Evolutionary conservation across 1,139 yeast genomes (phyloP).

Genomic region (Keqinozyma sinolaborantium): DNA sequence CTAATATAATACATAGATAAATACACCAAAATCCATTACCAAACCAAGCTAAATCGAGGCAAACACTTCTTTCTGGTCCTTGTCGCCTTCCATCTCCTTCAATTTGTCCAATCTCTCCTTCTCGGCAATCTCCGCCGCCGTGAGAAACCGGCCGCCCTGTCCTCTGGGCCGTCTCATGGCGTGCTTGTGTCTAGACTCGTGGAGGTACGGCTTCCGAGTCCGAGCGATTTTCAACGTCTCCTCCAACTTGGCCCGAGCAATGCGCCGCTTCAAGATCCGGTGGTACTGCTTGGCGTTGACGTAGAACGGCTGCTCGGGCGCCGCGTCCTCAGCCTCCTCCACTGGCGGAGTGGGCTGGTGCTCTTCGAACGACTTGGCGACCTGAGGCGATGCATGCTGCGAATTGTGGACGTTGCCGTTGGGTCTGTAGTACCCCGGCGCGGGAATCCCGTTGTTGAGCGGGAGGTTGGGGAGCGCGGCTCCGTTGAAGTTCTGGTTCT

Average conservation of each 20-base stretch:
- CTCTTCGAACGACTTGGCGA: conserved; percentile 6
- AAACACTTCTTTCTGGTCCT: conserved; percentile 3
- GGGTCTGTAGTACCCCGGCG: not conserved
- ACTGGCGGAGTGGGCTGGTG: conserved; percentile 10
- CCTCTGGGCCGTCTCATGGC: conserved; percentile 99
- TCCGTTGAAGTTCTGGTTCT: conserved; percentile 1
- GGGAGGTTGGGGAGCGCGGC: not conserved
- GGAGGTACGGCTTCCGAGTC: conserved; percentile 90
- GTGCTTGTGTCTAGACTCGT: conserved; percentile 96
- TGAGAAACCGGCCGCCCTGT: conserved; percentile 94
- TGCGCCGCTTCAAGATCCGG: conserved; percentile 85
- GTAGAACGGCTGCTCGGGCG: conserved; percentile 83
- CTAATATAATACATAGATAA: conserved; percentile 1
- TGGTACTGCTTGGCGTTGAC: conserved; percentile 98
- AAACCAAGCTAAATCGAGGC: conserved; percentile 5
- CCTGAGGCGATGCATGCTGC: conserved; percentile 3
- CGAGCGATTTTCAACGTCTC: conserved; percentile 84
- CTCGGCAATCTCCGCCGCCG: conserved; percentile 96
- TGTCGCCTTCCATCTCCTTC: conserved; percentile 31
- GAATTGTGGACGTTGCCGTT: conserved; percentile 1
- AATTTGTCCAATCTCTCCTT: conserved; percentile 57
- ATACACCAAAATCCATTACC: conserved; percentile 5
- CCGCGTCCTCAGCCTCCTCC: conserved; percentile 10
- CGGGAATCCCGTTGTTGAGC: not conserved
- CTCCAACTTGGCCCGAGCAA: conserved; percentile 91